These are phyloP conservation scores for Aspergillus novoparasiticus DNA, from an alignment of 2,329 filamentous ascomycete genomes.

Conservation along the genomic window DNA sequence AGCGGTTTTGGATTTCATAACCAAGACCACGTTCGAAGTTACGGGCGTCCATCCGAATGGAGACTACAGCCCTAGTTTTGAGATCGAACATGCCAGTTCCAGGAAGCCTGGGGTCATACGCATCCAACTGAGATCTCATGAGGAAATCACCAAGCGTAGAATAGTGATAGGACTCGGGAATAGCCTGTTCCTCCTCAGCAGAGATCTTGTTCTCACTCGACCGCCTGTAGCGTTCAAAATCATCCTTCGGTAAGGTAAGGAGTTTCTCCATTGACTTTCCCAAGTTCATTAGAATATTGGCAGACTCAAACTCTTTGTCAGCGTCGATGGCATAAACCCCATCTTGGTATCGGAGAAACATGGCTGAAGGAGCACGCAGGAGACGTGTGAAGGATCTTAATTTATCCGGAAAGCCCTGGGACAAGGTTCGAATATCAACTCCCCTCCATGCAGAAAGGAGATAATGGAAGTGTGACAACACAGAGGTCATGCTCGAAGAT, in stretches of 20 bases:
- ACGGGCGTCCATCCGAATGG: slow-evolving; percentile 81
- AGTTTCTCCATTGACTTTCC: slow-evolving; percentile 97
- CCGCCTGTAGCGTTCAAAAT: slow-evolving; percentile 83
- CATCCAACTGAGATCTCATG: slow-evolving; percentile 93
- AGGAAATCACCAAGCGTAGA: slow-evolving; percentile 83
- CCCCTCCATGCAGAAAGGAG: slow-evolving; percentile 81
- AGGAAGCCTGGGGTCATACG: slow-evolving; percentile 80
- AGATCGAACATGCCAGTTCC: slow-evolving; percentile 94
- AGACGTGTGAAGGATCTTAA: slow-evolving; percentile 71
- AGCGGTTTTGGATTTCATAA: slow-evolving; percentile 79
- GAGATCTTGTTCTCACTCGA: slow-evolving; percentile 68
- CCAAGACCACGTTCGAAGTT: slow-evolving; percentile 74
- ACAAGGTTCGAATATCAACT: slow-evolving; percentile 68
- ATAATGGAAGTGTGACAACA: slow-evolving; percentile 88
- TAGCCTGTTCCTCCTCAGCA: slow-evolving; percentile 67
- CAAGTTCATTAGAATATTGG: slow-evolving; percentile 85
- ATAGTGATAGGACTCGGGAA: slow-evolving; percentile 82
- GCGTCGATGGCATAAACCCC: slow-evolving; percentile 93
- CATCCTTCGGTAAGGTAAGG: slow-evolving; percentile 76
- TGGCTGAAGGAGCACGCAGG: slow-evolving; percentile 71
- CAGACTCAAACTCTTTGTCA: slow-evolving; percentile 85
- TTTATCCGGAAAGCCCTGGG: slow-evolving; percentile 65
- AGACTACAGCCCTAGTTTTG: slow-evolving; percentile 89
- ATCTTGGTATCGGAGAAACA: slow-evolving; percentile 80
- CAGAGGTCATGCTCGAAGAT: slow-evolving; percentile 92